Base-by-base conservation (phyloP, 768 basidiomycete genomes). In the Phanerodontia chrysosporium region DNA sequence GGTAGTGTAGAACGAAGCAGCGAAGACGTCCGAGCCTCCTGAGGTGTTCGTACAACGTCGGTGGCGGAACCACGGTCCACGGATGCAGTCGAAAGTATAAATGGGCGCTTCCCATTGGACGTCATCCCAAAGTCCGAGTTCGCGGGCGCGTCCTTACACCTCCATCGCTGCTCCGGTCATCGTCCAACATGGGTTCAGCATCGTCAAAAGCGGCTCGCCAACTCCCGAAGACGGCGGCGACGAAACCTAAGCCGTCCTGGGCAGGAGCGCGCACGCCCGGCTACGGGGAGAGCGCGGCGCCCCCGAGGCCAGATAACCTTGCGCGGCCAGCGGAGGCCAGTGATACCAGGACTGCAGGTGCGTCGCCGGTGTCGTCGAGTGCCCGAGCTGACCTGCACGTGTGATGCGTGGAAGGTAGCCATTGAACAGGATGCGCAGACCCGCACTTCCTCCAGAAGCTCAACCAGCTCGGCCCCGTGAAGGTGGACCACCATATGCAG, bases 381-480 rank as follows among this genome's bases (percentile, higher is more conserved):
- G 24, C 29, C 1, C n/a, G n/a, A 3, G 24, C 18, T 25, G 18
- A 9, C 36, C 13, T 35, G n/a, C 3, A 24, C 14, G 45, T 36
- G 35, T 30, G 45, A n/a, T n/a, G 27, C 21, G 16, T n/a, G 51
- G 36, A 29, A 29, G 30, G 21, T 21, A 90, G 89, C 75, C 8
- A 84, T 90, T 64, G 76, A 83, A 56, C 72, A 67, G 55, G 89
- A 93, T 64, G 78, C 83, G 76, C 75, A 56, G 90, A 94, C 65
- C 87, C 88, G 1, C 81, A 90, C 27, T 81, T 92, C 52, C 69
- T 89, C 64, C 76, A 81, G 35, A 90, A 88, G 63, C 72, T 94
- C 51, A 80, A 63, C 63, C 75, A 71, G 36, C 74, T 93, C 1
- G 90, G 90, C 1, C 83, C 81, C 13, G 90, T 92, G 24, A 76